Base-by-base conservation (phyloP, 163 green algal species). In the Chlorella variabilis region DNA sequence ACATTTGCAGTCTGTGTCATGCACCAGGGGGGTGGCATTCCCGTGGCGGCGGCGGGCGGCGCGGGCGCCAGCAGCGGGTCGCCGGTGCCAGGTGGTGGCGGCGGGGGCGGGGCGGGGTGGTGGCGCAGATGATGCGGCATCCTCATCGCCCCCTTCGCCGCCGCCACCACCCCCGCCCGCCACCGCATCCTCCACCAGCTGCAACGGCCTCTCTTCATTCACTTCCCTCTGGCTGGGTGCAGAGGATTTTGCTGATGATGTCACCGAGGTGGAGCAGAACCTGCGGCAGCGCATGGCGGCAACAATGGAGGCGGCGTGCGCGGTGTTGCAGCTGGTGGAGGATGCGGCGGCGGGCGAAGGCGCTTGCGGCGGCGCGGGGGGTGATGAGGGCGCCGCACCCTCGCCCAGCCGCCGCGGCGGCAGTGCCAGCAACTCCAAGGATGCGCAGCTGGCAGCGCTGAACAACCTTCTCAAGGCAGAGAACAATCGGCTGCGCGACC, bases 391-490 rank as follows among this genome's bases (percentile, higher is more conserved):
- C 11, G 51, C 23, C 33, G 49, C 51, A 2, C 45, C 54, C 18
- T 69, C 71, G 23, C 49, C 71, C 54, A 38, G n/a, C 61, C 54
- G 39, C 33, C 33, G 41, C n/a, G 73, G 54, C 54, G 39, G 27
- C 31, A 42, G 49, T 2, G 29, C 20, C 45, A 54, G 45, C 68
- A 65, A 42, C 59, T 78, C 59, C 11, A 81, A 76, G 33, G 84
- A 83, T 13, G 76, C 51, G 1, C 74, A 86, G 59, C 65, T 82
- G 27, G 65, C 42, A 29, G 85, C 85, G 20, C 31, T 86, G n/a
- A 77, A 63, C 61, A 85, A 81, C 65, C 71, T 89, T 49, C 61
- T 89, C 18, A 83, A 81, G 56, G 75, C 85, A 34, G 85, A 86
- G 61, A 89, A 89, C 69, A 75, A 79, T 36, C 80, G 80, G 29